Percentiles rank a stretch among this genome's conserved stretches.
phyloP scores from a whole-genome alignment of 129 eudicot genomes.

The Glebionis coronaria region DNA sequence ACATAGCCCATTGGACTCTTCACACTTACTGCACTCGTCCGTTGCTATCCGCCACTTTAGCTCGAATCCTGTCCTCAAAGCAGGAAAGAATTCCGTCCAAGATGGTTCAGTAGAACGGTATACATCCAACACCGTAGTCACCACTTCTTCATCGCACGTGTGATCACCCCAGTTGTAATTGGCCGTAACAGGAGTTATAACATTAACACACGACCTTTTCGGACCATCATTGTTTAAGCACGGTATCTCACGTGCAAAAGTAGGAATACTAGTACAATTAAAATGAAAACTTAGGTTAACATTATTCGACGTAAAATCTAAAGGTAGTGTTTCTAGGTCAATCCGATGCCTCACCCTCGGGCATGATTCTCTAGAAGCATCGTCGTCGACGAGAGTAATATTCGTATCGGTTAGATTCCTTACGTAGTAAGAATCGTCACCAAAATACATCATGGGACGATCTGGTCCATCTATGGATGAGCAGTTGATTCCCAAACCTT shows the following conservation, averaged over 20 bases:
- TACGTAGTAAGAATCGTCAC: slow-evolving; percentile 4
- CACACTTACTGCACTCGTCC: slow-evolving; percentile 10
- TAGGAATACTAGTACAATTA: slow-evolving; percentile 10
- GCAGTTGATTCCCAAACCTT: slow-evolving; percentile 34
- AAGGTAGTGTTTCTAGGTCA: slow-evolving; percentile 6
- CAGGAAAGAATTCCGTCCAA: not conserved
- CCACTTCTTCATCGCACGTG: slow-evolving; percentile 21
- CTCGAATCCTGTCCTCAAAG: slow-evolving; percentile 18
- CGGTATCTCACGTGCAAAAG: not conserved
- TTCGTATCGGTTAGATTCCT: not conserved
- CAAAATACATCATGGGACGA: not conserved
- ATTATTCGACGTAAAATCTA: not conserved
- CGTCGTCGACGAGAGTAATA: slow-evolving; percentile 18
- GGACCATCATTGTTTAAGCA: not conserved
- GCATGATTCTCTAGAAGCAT: slow-evolving; percentile 10
- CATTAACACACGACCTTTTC: slow-evolving; percentile 4
- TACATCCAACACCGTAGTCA: slow-evolving; percentile 20
- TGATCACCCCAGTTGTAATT: not conserved
- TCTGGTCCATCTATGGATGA: not conserved
- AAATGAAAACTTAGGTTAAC: slow-evolving; percentile 32
- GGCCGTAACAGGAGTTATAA: not conserved
- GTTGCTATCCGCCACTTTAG: not conserved
- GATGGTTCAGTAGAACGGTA: not conserved
- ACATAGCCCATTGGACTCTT: slow-evolving; percentile 6
- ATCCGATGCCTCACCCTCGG: slow-evolving; percentile 30